Base-by-base conservation (phyloP, 2,329 filamentous ascomycete genomes). In the Colletotrichum sp. region DNA sequence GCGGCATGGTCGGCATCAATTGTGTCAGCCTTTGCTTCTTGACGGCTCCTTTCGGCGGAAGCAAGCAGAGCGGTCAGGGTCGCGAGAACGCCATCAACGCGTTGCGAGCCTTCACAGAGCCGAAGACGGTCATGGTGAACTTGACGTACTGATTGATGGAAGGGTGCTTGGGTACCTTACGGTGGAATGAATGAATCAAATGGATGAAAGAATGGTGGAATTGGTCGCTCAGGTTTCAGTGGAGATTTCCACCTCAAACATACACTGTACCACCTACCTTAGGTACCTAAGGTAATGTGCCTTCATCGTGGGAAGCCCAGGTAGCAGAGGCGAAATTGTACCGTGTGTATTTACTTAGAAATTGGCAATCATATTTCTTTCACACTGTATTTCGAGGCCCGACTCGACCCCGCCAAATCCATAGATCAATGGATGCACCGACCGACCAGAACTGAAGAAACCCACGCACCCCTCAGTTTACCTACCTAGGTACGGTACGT, bases 1-100 rank as follows among this genome's bases (percentile, higher is more conserved):
- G 91, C 15, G 93, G 93, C 34, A 94, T 93, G 89, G 92, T 95
- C 5, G 93, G 92, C 86, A 90, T 95, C 81, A 95, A 95, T 78
- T 85, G 83, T 62, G 81, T 86, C 64, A 84, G 82, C 71, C 77
- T 85, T 21, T 80, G 82, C 72, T 85, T 86, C 72, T 78, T 87
- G 55, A 81, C 73, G 6, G 82, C 84, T 5, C 89, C 89, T 0
- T 90, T 90, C 78, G 88, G 89, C 34, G 89, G 89, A 9, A 85
- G 78, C 67, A 90, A 90, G 83, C 84, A 88, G 80, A 87, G 85
- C 73, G 89, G 89, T 1, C 76, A 87, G 18, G 89, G 89, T 4
- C 81, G 88, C 5, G 89, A 90, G 81, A 86, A 86, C 68, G 88
- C 86, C 24, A 85, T 88, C 32, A 82, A 89, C 78, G 87, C 85